phyloP scores from a whole-genome alignment of 306 rosid species.

The Cucurbita pepo region DNA sequence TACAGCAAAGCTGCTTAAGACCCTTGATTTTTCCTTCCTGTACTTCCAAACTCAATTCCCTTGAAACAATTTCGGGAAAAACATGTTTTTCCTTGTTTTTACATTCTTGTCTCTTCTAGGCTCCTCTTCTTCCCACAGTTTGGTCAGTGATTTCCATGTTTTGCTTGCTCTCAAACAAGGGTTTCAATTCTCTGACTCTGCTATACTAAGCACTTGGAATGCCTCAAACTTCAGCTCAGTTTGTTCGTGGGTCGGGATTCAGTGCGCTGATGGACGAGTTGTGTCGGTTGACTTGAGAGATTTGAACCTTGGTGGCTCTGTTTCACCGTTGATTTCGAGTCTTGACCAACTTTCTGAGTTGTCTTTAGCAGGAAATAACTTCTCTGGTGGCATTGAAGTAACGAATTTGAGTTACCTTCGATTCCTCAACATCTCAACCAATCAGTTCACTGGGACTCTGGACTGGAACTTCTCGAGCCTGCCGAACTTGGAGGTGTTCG shows the following conservation, averaged over 20 bases:
- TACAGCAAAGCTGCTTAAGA: constrained; percentile 25
- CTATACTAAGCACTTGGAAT: constrained; percentile 40
- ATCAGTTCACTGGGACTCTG: constrained; percentile 45
- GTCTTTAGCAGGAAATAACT: constrained; percentile 64
- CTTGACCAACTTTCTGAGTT: constrained; percentile 50
- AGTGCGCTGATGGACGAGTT: constrained; percentile 44
- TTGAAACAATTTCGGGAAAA: constrained; percentile 15
- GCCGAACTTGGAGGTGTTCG: constrained; percentile 44
- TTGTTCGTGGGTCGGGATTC: constrained; percentile 64
- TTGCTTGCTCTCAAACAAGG: constrained; percentile 41
- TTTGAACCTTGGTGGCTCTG: constrained; percentile 40
- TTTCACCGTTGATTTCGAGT: constrained; percentile 37
- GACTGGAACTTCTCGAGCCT: constrained; percentile 47
- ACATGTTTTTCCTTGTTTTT: constrained; percentile 37
- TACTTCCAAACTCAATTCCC: constrained; percentile 38
- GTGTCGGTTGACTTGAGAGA: constrained; percentile 48
- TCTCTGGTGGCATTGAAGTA: constrained; percentile 44
- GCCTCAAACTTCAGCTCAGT: constrained; percentile 31
- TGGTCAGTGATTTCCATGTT: constrained; percentile 47
- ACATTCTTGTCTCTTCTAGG: constrained; percentile 40
- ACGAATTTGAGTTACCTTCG: constrained; percentile 33
- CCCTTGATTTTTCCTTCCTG: constrained; percentile 25
- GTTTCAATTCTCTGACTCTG: constrained; percentile 41
- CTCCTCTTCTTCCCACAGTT: constrained; percentile 37
- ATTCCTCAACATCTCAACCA: constrained; percentile 61